Percentiles rank a stretch among this genome's conserved stretches.
Conservation (phyloP, 2,329 filamentous ascomycete genomes). For the Chaetothyriales sp. region DNA sequence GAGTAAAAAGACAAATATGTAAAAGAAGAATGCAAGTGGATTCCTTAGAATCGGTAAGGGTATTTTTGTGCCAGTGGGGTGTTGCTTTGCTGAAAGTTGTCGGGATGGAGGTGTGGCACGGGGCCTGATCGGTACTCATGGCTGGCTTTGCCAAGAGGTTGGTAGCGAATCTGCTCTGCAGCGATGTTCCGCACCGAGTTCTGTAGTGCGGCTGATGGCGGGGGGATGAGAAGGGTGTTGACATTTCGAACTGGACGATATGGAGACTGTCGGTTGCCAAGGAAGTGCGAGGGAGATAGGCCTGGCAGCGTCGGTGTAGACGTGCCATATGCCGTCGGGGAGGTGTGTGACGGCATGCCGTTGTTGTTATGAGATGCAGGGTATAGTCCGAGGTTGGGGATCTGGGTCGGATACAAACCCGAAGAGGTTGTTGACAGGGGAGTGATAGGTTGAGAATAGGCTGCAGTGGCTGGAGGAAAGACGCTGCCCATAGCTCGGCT, state of each 20-base stretch:
- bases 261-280: slow-evolving; percentile 77
- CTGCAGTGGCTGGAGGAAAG: slow-evolving; percentile 40
- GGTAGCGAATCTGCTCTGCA: slow-evolving; percentile 67
- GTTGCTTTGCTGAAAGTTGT: slow-evolving; percentile 25
- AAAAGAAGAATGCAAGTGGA: neutral
- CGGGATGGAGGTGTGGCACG: slow-evolving; percentile 41
- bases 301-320: slow-evolving; percentile 47
- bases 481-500: slow-evolving; percentile 60
- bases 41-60: slow-evolving; percentile 6
- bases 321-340: slow-evolving; percentile 51
- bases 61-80: slow-evolving; percentile 13
- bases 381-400: slow-evolving; percentile 10
- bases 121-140: slow-evolving; percentile 52
- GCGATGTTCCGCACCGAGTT: slow-evolving; percentile 50
- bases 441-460: slow-evolving; percentile 35
- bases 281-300: slow-evolving; percentile 73
- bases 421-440: slow-evolving; percentile 23
- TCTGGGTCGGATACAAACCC: slow-evolving; percentile 20
- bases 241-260: slow-evolving; percentile 83
- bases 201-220: slow-evolving; percentile 64
- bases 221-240: slow-evolving; percentile 79
- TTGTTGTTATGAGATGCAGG: slow-evolving; percentile 1
- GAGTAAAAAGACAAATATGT: neutral
- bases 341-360: slow-evolving; percentile 40
- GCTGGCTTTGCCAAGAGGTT: slow-evolving; percentile 55